phyloP scores from a whole-genome alignment of 352 stramenopile species.

The Phytophthora europaea region DNA sequence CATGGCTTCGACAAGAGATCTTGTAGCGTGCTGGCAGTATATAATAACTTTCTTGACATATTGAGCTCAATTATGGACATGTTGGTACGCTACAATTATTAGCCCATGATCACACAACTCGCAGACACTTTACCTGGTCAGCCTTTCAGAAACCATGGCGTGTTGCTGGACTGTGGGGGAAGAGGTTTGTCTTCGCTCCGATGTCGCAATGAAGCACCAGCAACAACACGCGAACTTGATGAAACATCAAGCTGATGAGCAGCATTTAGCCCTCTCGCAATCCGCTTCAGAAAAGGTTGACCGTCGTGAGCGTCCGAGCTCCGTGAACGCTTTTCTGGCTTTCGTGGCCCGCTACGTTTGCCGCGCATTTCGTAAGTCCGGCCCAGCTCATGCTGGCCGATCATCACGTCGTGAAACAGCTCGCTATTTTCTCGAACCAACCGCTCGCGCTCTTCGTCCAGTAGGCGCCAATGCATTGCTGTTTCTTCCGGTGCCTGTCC shows the following conservation, averaged over 20 bases:
- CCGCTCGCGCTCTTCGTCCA: slow-evolving; percentile 19
- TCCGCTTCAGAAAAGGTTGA: background rate
- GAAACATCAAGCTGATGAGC: background rate
- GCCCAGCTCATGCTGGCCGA: background rate
- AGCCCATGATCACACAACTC: background rate
- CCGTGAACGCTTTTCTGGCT: background rate
- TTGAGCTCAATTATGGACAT: background rate
- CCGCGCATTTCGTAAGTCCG: background rate
- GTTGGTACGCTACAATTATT: background rate
- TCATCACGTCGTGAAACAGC: slow-evolving; percentile 38
- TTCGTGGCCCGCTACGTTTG: background rate
- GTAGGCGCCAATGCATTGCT: slow-evolving; percentile 1
- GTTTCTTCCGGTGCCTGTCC: slow-evolving; percentile 7
- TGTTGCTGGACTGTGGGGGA: slow-evolving; percentile 7
- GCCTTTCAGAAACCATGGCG: slow-evolving; percentile 28
- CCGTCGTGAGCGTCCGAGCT: background rate
- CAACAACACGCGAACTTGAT: slow-evolving; percentile 23
- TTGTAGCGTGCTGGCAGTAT: too few relatives aligned
- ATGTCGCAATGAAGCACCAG: slow-evolving; percentile 18
- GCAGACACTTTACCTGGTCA: background rate
- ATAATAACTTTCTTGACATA: too few relatives aligned
- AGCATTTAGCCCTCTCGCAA: background rate
- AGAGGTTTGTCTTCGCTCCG: background rate
- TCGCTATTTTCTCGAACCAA: slow-evolving; percentile 17
- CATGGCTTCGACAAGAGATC: too few relatives aligned